A percentile compares a stretch with the other conserved stretches of the same genome.
phyloP scores from a whole-genome alignment of 2,329 filamentous ascomycete species.

The Rhynchosporium graminicola region DNA sequence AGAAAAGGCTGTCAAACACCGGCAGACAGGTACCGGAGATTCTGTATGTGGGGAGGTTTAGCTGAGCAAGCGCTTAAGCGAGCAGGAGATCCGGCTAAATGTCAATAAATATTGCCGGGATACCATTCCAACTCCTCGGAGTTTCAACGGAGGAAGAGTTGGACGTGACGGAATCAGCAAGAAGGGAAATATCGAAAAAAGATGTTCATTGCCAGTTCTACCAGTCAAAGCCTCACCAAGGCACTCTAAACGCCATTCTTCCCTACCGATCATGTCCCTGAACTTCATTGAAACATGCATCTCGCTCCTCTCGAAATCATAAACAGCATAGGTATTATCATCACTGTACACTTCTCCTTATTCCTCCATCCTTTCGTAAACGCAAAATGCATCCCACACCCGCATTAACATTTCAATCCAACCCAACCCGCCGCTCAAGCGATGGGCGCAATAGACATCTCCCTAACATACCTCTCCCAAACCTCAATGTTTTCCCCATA shows the following conservation, averaged over 20 bases:
- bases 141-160: too few relatives aligned
- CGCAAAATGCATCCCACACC: neutral
- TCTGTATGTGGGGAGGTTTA: too few relatives aligned
- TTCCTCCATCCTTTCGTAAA: neutral
- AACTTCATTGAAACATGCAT: neutral
- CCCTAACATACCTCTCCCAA: slow-evolving; percentile 87
- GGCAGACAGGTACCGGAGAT: too few relatives aligned
- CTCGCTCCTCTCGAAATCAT: neutral
- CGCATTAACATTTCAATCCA: neutral
- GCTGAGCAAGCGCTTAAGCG: too few relatives aligned
- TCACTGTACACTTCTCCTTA: neutral
- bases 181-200: neutral
- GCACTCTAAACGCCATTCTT: slow-evolving; percentile 7
- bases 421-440: slow-evolving; percentile 21
- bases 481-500: slow-evolving; percentile 77
- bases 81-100: too few relatives aligned
- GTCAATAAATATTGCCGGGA: too few relatives aligned
- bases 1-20: too few relatives aligned
- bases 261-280: neutral
- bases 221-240: neutral
- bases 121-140: too few relatives aligned
- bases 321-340: slow-evolving; percentile 19
- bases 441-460: slow-evolving; percentile 56
- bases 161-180: too few relatives aligned
- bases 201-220: slow-evolving; percentile 10